Evolutionary conservation across 352 stramenopile genomes (phyloP).

Genomic region (Phytophthora pistaciae): DNA sequence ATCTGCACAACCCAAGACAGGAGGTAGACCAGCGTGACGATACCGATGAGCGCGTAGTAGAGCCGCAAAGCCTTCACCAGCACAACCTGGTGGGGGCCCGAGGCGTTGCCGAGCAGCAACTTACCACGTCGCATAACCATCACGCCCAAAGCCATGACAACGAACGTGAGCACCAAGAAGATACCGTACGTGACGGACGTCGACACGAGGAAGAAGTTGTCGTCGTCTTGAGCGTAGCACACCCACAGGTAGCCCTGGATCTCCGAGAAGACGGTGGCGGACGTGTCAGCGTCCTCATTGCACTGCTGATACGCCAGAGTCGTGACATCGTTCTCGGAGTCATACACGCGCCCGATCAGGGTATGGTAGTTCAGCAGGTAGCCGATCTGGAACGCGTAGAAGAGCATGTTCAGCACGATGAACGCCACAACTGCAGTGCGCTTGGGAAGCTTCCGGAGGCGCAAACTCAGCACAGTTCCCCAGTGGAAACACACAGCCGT

Average conservation of each 20-base stretch:
- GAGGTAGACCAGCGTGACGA: conserved; percentile 88
- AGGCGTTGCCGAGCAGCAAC: conserved; percentile 75
- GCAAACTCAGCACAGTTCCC: conserved; percentile 84
- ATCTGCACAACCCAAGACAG: conserved; percentile 88
- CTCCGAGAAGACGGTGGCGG: conserved; percentile 84
- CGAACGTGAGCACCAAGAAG: conserved; percentile 80
- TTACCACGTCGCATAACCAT: conserved; percentile 90
- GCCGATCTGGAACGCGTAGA: conserved; percentile 82
- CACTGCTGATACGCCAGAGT: conserved; percentile 86
- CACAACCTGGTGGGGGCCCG: conserved; percentile 75
- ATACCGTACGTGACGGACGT: conserved; percentile 84
- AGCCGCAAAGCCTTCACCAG: conserved; percentile 87
- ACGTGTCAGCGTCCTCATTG: conserved; percentile 63
- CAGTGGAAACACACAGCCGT: conserved; percentile 90
- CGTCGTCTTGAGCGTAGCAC: conserved; percentile 78
- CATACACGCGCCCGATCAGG: conserved; percentile 81
- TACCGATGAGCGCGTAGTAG: conserved; percentile 87
- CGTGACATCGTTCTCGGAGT: conserved; percentile 67
- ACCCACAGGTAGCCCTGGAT: conserved; percentile 88
- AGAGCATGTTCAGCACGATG: conserved; percentile 73
- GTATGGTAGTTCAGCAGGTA: conserved; percentile 75
- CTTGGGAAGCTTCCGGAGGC: conserved; percentile 80
- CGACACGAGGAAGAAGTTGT: conserved; percentile 82
- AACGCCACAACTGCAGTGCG: conserved; percentile 74
- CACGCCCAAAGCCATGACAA: conserved; percentile 83